These are phyloP conservation scores for Xylariaceae sp. DNA, from an alignment of 2,329 filamentous ascomycete genomes.

Conservation along the genomic window DNA sequence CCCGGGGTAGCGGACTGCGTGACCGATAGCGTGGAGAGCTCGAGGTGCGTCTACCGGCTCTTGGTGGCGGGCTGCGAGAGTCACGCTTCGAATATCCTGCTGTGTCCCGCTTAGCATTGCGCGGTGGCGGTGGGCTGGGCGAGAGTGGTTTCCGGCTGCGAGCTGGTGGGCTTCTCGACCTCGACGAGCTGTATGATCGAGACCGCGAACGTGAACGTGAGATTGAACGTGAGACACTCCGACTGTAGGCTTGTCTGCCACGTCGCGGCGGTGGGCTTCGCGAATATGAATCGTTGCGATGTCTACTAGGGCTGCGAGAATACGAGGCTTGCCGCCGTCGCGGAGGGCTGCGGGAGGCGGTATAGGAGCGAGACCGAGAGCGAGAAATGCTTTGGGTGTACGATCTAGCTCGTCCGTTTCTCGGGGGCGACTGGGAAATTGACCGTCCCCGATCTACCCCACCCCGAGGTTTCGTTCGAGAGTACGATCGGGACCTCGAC, in stretches of 20 bases:
- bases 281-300: slow-evolving; percentile 21
- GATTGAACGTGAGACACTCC: slow-evolving; percentile 12
- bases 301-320: slow-evolving; percentile 26
- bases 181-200: slow-evolving; percentile 14
- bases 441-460: slow-evolving; percentile 34
- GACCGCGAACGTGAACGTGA: slow-evolving; percentile 11
- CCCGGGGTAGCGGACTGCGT: slow-evolving; percentile 11
- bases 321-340: slow-evolving; percentile 24
- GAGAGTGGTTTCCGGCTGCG: slow-evolving; percentile 6
- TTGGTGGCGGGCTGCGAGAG: slow-evolving; percentile 21
- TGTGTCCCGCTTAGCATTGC: slow-evolving; percentile 7
- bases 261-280: slow-evolving; percentile 30
- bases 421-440: slow-evolving; percentile 30
- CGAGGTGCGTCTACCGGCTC: slow-evolving; percentile 12
- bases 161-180: slow-evolving; percentile 14
- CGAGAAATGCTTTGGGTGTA: slow-evolving; percentile 33
- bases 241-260: slow-evolving; percentile 27
- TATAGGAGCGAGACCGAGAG: slow-evolving; percentile 30
- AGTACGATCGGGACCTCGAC: neutral
- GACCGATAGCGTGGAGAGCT: slow-evolving; percentile 15
- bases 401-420: slow-evolving; percentile 29
- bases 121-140: slow-evolving; percentile 10
- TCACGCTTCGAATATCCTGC: slow-evolving; percentile 21
- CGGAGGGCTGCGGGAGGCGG: slow-evolving; percentile 25
- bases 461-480: slow-evolving; percentile 34